Evolutionary conservation across 345 rosid genomes (phyloP).

Genomic region (Anacardium occidentale): DNA sequence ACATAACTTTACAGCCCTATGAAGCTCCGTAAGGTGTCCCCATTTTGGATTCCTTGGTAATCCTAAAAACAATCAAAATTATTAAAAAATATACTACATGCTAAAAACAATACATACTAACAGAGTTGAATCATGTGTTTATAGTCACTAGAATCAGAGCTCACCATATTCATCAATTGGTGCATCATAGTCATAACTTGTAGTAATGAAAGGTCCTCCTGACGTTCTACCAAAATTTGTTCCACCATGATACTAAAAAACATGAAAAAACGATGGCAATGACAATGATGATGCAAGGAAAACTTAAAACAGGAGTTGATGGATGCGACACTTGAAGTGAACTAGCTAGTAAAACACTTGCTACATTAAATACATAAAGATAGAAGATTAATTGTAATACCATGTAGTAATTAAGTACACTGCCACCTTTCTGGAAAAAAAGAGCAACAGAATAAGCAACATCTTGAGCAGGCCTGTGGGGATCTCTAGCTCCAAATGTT

Average conservation of each 20-base stretch:
- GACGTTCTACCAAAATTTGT: constrained; percentile 95
- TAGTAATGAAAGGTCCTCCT: constrained; percentile 93
- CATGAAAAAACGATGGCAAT: constrained; percentile 3
- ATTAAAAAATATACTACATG: background rate
- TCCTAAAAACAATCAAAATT: constrained; percentile 41
- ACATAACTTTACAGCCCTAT: constrained; percentile 71
- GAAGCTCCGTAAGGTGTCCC: constrained; percentile 93
- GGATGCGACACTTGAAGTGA: background rate
- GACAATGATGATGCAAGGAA: background rate
- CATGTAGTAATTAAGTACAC: constrained; percentile 89
- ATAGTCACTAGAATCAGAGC: constrained; percentile 10
- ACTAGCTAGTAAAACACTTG: background rate
- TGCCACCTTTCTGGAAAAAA: constrained; percentile 90
- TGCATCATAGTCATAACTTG: constrained; percentile 97
- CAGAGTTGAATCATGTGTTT: background rate
- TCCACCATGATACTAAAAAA: constrained; percentile 87
- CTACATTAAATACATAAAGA: background rate
- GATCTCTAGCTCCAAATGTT: constrained; percentile 83
- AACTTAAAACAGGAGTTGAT: background rate
- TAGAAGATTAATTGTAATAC: constrained; percentile 36
- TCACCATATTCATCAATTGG: constrained; percentile 98
- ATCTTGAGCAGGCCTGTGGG: constrained; percentile 91
- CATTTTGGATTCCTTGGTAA: constrained; percentile 89
- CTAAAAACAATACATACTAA: background rate
- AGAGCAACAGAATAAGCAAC: constrained; percentile 86